phyloP scores from a whole-genome alignment of 2,329 filamentous ascomycete genomes.

The Xylariaceae sp. region DNA sequence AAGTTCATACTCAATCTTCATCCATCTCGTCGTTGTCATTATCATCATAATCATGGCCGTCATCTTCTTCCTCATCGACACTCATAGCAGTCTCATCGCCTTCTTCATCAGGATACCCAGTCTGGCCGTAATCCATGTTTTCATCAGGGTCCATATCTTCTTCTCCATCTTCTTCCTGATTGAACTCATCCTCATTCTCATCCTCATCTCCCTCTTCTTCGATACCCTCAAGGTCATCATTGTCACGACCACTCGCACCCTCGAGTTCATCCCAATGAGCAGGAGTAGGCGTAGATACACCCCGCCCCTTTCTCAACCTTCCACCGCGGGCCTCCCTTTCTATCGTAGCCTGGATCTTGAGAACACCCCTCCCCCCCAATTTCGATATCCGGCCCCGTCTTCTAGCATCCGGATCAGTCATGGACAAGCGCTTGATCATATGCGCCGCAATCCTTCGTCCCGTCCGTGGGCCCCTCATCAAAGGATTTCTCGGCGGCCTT shows the following conservation, averaged over 20 bases:
- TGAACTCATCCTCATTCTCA: slow-evolving; percentile 12
- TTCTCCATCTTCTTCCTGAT: slow-evolving; percentile 9
- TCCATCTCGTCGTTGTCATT: slow-evolving; percentile 20
- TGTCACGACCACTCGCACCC: not conserved
- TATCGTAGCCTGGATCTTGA: not conserved
- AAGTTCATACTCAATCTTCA: too few species aligned
- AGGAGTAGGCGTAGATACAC: slow-evolving; percentile 24
- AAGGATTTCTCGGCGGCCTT: not conserved
- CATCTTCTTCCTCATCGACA: not conserved
- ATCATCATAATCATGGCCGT: slow-evolving; percentile 10
- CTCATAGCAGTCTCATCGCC: slow-evolving; percentile 3
- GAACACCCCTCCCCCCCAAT: not conserved
- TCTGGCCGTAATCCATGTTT: not conserved
- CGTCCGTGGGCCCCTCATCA: not conserved
- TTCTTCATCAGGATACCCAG: slow-evolving; percentile 1
- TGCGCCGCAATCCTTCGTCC: not conserved
- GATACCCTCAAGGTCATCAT: slow-evolving; percentile 8
- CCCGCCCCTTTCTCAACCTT: not conserved
- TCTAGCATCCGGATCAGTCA: too few species aligned
- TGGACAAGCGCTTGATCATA: too few species aligned
- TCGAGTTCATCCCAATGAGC: slow-evolving; percentile 23
- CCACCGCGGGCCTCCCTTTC: not conserved
- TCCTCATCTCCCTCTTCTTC: slow-evolving; percentile 17
- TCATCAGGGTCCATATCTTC: slow-evolving; percentile 5
- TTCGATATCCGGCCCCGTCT: not conserved